Base-by-base conservation (phyloP, 148 eudicot species). In the Amaranthus cruentus region DNA sequence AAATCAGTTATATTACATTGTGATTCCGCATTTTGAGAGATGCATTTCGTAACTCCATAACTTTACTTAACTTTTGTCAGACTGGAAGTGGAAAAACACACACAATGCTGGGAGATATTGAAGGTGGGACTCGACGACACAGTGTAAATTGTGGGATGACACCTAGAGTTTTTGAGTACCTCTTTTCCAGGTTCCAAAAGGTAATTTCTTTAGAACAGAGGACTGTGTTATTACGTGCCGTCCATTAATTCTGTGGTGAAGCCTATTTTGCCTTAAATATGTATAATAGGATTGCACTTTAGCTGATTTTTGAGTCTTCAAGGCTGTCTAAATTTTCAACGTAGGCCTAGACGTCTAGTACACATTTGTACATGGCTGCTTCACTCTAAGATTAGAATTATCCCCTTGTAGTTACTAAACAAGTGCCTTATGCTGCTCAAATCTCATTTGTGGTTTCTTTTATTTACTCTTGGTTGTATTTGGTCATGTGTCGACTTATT, bases 131-230 rank as follows among this genome's bases (percentile, higher is more conserved):
- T 64, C 76, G 99, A 80, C 85, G 99, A 79, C 91, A 95, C 61
- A 92, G 99, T 78, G 96, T 90, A 55, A 92, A 95, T 58, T 90
- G 96, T 78, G 99, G 99, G 62, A 95, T 95, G 99, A 95, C 99
- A 4, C 99, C 99, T 52, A 84, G 99, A 80, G 97, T 95, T 12
- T 95, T 95, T 73, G 99, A 95, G 76, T 89, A 88, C 74, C 80
- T 95, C 79, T 95, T 95, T 82, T 79, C 99, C 71, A 88, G 98
- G 83, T 89, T 92, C 69, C 95, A 92, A 73, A 92, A 88, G 95
- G 97, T 92, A 85, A 21, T 55, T 21, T 76, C 56, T 76, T 72
- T 42, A 71, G 55, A 74, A 42, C 6, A 60, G 60, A 6, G 28
- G 56, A 47, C 55, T 53, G 53, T 15, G 13, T 64, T 38, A 53